Percentiles rank a stretch among this genome's conserved stretches.
These are phyloP conservation scores for Eucalyptus polyanthemos DNA, from an alignment of 345 rosid species.

Conservation along the genomic window DNA sequence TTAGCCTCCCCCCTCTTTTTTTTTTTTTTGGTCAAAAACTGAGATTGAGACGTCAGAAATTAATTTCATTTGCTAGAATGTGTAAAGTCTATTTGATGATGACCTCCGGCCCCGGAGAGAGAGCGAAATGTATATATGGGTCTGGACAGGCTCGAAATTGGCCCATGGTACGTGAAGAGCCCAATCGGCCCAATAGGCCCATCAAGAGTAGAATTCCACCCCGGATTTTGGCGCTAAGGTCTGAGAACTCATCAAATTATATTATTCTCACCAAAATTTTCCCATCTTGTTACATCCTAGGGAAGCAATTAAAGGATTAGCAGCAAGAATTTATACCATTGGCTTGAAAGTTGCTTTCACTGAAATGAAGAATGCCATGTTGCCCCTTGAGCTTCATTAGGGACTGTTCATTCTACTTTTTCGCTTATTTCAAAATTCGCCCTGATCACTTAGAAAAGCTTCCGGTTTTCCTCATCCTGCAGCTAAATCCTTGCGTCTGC, in stretches of 20 bases:
- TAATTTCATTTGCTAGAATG: not conserved
- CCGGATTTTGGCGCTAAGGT: not conserved
- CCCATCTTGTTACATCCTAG: not conserved
- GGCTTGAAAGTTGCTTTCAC: not conserved
- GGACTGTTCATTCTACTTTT: not conserved
- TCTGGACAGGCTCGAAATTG: not conserved
- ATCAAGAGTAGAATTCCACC: not conserved
- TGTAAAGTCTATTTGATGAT: not conserved
- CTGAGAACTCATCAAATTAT: not conserved
- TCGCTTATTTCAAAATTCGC: not conserved
- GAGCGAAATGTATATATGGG: not conserved
- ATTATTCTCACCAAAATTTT: not conserved
- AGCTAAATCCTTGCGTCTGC: conserved; percentile 33
- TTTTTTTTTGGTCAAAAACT: no score
- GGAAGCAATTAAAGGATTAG: not conserved
- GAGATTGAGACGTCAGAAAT: not conserved
- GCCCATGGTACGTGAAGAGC: not conserved
- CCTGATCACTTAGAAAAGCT: not conserved
- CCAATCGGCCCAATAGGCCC: not conserved
- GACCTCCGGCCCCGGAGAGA: not conserved
- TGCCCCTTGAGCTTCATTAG: not conserved
- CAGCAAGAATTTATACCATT: not conserved
- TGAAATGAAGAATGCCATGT: not conserved
- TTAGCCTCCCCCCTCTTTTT: not conserved
- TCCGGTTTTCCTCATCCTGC: not conserved